Evolutionary conservation across 164 flowering plant genomes (phyloP).

Genomic region (Vitis amurensis): DNA sequence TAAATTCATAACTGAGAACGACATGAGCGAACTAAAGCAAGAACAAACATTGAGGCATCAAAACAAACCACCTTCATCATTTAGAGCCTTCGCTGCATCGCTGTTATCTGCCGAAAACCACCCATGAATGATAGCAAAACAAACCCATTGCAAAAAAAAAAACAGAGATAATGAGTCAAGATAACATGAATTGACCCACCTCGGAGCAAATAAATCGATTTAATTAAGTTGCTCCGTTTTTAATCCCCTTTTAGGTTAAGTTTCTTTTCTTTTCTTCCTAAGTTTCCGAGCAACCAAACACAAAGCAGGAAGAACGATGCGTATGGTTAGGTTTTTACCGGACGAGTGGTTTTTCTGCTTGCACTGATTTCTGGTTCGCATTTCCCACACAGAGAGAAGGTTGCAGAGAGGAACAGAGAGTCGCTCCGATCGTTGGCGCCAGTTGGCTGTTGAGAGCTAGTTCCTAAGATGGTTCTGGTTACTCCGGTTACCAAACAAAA

Average conservation of each 20-base stretch:
- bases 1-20: not conserved
- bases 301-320: not conserved
- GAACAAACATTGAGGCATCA: not conserved
- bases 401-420: not conserved
- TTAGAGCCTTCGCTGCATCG: slow-evolving; percentile 9
- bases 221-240: no score
- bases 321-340: not conserved
- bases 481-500: no score
- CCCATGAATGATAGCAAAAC: not conserved
- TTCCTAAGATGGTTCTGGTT: no score
- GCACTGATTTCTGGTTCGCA: slow-evolving; percentile 44
- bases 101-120: slow-evolving; percentile 9
- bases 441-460: no score
- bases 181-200: no score
- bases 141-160: not conserved
- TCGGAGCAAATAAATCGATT: no score
- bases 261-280: no score
- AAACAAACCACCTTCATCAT: slow-evolving; percentile 20
- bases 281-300: not conserved
- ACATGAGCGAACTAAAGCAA: not conserved
- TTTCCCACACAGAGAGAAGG: slow-evolving; percentile 3
- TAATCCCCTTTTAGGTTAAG: no score
- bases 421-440: slow-evolving; percentile 1
- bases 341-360: slow-evolving; percentile 19
- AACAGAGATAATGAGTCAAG: not conserved